Conservation (phyloP, 805 yeast species). For the Clavispora asparagi region DNA sequence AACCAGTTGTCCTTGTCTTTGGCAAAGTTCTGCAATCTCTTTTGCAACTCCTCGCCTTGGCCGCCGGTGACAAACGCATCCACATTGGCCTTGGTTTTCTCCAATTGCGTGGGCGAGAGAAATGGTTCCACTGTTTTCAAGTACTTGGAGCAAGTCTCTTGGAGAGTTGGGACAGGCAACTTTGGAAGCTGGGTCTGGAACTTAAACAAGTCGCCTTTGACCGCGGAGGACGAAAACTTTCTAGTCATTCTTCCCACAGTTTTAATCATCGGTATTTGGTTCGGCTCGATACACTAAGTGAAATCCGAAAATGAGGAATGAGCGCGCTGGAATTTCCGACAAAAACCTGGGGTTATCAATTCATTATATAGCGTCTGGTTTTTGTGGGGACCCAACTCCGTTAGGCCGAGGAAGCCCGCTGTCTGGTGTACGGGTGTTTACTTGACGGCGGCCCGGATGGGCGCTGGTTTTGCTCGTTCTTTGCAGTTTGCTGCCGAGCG, state of each 20-base stretch:
- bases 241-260: constrained; percentile 14
- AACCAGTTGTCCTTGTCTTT: constrained; percentile 78
- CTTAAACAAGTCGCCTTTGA: constrained; percentile 64
- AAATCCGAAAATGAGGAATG: background rate
- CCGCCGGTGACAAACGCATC: constrained; percentile 66
- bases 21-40: constrained; percentile 56
- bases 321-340: background rate
- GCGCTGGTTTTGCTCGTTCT: too few species aligned
- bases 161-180: constrained; percentile 81
- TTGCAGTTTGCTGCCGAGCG: too few species aligned
- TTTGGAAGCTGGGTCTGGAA: constrained; percentile 72
- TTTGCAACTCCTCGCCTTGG: constrained; percentile 63
- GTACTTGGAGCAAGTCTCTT: constrained; percentile 65
- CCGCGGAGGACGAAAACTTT: constrained; percentile 19
- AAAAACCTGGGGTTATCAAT: background rate
- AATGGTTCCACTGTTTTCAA: constrained; percentile 70
- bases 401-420: constrained; percentile 1
- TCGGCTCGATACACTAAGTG: background rate
- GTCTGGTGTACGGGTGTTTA: background rate
- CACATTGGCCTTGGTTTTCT: constrained; percentile 49
- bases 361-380: background rate
- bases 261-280: constrained; percentile 9
- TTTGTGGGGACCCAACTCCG: background rate
- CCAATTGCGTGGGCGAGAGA: constrained; percentile 46
- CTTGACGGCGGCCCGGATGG: too few species aligned